A percentile compares a stretch with the other conserved stretches of the same genome.
Conservation (phyloP, 2,329 filamentous ascomycete species). For the Claviceps sorghi region DNA sequence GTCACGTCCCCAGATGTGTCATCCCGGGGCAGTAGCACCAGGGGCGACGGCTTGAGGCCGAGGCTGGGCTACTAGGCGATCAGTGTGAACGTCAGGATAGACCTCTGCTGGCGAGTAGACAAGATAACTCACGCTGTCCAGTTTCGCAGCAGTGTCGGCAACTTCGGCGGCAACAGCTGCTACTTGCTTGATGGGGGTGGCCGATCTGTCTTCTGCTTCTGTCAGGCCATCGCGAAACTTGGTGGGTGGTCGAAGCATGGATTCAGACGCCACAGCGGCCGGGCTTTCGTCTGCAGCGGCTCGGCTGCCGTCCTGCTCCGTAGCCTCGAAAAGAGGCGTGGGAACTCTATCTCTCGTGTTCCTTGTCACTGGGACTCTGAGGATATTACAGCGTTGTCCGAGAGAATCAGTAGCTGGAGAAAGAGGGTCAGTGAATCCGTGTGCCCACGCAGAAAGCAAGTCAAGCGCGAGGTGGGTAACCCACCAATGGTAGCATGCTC, state of each 20-base stretch:
- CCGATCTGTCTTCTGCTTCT: constrained; percentile 13
- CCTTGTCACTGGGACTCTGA: constrained; percentile 10
- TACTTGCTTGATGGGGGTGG: constrained; percentile 26
- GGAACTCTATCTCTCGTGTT: neutral
- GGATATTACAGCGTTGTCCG: constrained; percentile 8
- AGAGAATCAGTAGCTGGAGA: constrained; percentile 2
- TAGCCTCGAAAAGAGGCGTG: constrained; percentile 6
- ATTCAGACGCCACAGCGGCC: neutral
- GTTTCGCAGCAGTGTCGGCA: constrained; percentile 24
- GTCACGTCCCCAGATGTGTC: neutral
- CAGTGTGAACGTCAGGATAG: constrained; percentile 9
- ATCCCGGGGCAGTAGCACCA: neutral
- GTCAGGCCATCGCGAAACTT: constrained; percentile 13
- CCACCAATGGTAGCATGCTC: constrained; percentile 45
- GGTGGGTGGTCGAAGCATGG: constrained; percentile 4
- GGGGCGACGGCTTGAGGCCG: constrained; percentile 4
- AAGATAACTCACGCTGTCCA: constrained; percentile 17
- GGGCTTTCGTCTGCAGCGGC: neutral
- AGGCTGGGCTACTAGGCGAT: constrained; percentile 8
- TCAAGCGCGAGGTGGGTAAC: neutral
- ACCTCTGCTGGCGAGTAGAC: neutral
- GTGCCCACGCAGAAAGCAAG: neutral
- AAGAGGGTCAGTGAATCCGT: neutral
- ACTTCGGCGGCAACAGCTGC: constrained; percentile 30
- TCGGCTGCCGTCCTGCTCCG: constrained; percentile 1